Conservation (phyloP, 2,329 filamentous ascomycete species). For the Ophiostoma sp. region DNA sequence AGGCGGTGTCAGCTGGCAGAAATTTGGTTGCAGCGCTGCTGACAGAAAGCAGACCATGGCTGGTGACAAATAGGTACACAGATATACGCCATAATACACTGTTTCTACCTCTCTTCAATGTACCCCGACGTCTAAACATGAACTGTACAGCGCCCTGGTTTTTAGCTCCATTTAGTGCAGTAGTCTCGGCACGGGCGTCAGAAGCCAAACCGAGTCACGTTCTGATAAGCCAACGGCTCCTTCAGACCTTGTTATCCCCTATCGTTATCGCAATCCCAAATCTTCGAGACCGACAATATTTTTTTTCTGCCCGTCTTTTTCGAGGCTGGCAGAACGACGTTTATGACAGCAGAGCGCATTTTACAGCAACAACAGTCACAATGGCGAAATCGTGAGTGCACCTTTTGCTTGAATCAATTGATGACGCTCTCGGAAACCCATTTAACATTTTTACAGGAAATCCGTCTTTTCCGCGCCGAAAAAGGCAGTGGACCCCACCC, state of each 20-base stretch:
- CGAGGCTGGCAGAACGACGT: background rate
- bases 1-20: slow-evolving; percentile 22
- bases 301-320: slow-evolving; percentile 23
- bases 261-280: slow-evolving; percentile 22
- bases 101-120: background rate
- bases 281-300: background rate
- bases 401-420: background rate
- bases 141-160: background rate
- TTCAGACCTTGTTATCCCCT: background rate
- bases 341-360: background rate
- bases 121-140: background rate
- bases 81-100: background rate
- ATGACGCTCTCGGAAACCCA: background rate
- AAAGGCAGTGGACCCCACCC: slow-evolving; percentile 65
- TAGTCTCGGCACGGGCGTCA: background rate
- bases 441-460: slow-evolving; percentile 21
- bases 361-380: background rate
- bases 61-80: background rate
- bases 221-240: no score
- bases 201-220: background rate
- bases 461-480: slow-evolving; percentile 44
- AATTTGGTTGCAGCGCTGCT: background rate
- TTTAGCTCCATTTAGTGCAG: background rate
- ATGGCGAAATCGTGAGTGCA: slow-evolving; percentile 22
- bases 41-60: background rate